Evolutionary conservation across 352 stramenopile genomes (phyloP).

Genomic region (Globisporangium yorkense): DNA sequence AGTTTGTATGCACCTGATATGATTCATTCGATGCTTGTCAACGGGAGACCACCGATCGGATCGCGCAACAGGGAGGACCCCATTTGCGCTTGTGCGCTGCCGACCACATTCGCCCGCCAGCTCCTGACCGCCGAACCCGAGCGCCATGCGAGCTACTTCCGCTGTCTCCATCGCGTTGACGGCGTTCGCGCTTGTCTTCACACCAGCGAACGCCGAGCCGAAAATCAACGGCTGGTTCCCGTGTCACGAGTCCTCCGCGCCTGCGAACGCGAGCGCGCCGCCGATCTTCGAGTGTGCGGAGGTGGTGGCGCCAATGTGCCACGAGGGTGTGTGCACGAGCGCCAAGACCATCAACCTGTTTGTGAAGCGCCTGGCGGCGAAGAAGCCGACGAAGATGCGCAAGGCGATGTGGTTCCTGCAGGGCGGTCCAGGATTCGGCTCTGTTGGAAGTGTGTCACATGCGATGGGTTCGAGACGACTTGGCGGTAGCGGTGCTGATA

Average conservation of each 20-base stretch:
- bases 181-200: neutral
- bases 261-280: neutral
- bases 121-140: neutral
- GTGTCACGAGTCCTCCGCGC: neutral
- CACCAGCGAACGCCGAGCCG: neutral
- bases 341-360: slow-evolving; percentile 50
- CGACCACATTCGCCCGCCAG: neutral
- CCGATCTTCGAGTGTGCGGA: slow-evolving; percentile 42
- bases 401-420: slow-evolving; percentile 21
- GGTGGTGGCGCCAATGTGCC: slow-evolving; percentile 63
- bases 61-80: no score
- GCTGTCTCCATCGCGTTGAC: neutral
- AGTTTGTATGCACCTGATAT: neutral
- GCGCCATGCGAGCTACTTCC: neutral
- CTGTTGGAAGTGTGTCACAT: slow-evolving; percentile 10
- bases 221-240: neutral
- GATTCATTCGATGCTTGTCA: neutral
- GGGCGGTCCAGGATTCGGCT: slow-evolving; percentile 16
- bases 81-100: neutral
- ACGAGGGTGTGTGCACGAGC: slow-evolving; percentile 53
- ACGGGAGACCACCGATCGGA: neutral
- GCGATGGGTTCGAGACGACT: neutral
- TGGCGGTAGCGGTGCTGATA: neutral
- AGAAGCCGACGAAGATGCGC: neutral
- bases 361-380: slow-evolving; percentile 23